phyloP scores from a whole-genome alignment of 441 rosid genomes.

The Adansonia grandidieri region DNA sequence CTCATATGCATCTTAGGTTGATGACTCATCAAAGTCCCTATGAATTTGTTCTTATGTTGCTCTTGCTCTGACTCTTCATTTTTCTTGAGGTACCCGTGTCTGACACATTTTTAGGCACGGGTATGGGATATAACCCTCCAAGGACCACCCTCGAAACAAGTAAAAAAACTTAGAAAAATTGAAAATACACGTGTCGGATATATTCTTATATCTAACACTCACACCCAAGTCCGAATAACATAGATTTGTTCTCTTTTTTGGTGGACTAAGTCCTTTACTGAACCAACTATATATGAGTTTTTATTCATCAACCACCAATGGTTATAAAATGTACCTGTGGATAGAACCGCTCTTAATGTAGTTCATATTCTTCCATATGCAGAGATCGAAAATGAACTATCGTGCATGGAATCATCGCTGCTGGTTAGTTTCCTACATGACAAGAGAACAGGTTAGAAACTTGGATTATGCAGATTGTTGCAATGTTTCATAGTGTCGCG shows the following conservation, averaged over 20 bases:
- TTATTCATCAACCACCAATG: neutral
- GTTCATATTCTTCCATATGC: slow-evolving; percentile 30
- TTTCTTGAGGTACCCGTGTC: no score
- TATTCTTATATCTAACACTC: no score
- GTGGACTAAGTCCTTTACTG: neutral
- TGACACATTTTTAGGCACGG: no score
- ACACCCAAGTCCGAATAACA: no score
- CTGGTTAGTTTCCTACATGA: slow-evolving; percentile 92
- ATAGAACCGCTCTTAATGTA: slow-evolving; percentile 9
- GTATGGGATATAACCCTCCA: no score
- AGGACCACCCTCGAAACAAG: no score
- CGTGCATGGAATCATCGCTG: slow-evolving; percentile 98
- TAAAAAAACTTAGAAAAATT: no score
- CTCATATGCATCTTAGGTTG: neutral
- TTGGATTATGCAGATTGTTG: slow-evolving; percentile 17
- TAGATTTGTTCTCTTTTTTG: neutral
- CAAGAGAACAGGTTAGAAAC: slow-evolving; percentile 62
- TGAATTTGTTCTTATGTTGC: neutral
- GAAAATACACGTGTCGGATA: no score
- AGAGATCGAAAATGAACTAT: slow-evolving; percentile 96
- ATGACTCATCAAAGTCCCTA: neutral
- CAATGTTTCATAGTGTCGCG: slow-evolving; percentile 8
- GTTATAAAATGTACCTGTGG: neutral
- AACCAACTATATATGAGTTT: neutral
- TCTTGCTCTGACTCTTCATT: no score